Evolutionary conservation across 192 early-diverging fungal species (phyloP), one percentile per base, ranked within the genome.

Genomic region (Entomortierella parvispora): DNA sequence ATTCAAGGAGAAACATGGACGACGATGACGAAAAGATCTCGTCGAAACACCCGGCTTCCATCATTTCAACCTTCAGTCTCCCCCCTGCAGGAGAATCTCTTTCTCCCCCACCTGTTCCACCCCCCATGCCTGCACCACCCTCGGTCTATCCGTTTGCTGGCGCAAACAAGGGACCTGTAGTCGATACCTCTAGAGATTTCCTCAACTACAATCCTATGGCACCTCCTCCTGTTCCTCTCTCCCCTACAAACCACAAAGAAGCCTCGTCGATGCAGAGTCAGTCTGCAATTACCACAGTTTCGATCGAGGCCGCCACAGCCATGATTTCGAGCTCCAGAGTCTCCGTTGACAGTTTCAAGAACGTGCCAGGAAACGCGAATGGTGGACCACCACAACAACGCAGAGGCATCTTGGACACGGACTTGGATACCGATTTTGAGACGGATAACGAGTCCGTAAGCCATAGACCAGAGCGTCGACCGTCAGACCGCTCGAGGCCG

Each of bases 321-420:
- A 63, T 59, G 0, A 42, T 77, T 37, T 62, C 55, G 10, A 77
- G 61, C 43, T 62, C 74, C 20, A 66, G 74, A 28, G 65, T 77
- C 3, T 77, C 74, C 1, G 60, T 77, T 14, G 74, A 62, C 6
- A 77, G 74, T 20, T 77, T 77, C 55, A 68, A 54, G 42, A 77
- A 68, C 31, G 74, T 77, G 1, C 74, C 74, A 28, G 74, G 74
- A 12, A n/a, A 62, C 18, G 4, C 42, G 5, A 42, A 40, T 52
- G 11, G 33, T 14, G 25, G 26, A 4, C n/a, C n/a, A n/a, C n/a
- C n/a, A n/a, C 3, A 33, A 2, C 54, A 28, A 3, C 15, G 40
- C 17, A 29, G 42, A 12, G 65, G 32, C 15, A 26, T 40, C 43
- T 12, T 10, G 11, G 65, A 77, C 14, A 62, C 58, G 0, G 55